Percentiles rank a stretch among this genome's conserved stretches.
These are phyloP conservation scores for Capsicum rhomboideum DNA, from an alignment of 257 asterid species.

Conservation along the genomic window DNA sequence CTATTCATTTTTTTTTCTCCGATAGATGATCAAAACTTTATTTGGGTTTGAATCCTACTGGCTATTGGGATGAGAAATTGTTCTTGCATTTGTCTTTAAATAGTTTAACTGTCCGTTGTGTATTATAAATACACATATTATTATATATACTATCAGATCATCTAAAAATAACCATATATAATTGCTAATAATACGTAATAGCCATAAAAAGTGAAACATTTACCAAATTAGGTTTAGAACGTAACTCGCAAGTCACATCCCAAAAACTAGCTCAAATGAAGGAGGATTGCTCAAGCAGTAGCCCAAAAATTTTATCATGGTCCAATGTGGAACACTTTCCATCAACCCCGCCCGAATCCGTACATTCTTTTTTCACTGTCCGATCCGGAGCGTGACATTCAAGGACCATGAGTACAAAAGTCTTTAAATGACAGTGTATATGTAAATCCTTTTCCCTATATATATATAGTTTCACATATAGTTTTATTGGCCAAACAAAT, in stretches of 20 bases:
- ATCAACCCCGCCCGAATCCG: neutral
- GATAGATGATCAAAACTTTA: too few relatives aligned
- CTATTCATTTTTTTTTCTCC: too few relatives aligned
- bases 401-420: neutral
- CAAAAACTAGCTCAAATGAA: neutral
- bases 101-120: too few relatives aligned
- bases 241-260: neutral
- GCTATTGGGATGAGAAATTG: too few relatives aligned
- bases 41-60: too few relatives aligned
- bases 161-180: too few relatives aligned
- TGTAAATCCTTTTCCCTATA: neutral
- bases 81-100: too few relatives aligned
- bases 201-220: too few relatives aligned
- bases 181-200: too few relatives aligned
- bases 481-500: neutral
- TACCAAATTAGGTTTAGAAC: neutral
- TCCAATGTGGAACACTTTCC: neutral
- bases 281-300: neutral
- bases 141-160: too few relatives aligned
- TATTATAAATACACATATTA: too few relatives aligned
- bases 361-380: neutral
- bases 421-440: neutral
- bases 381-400: neutral
- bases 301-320: accelerated
- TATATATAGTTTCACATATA: neutral